These are phyloP conservation scores for Colletotrichum sp. DNA, from an alignment of 2,329 filamentous ascomycete species.

Conservation along the genomic window DNA sequence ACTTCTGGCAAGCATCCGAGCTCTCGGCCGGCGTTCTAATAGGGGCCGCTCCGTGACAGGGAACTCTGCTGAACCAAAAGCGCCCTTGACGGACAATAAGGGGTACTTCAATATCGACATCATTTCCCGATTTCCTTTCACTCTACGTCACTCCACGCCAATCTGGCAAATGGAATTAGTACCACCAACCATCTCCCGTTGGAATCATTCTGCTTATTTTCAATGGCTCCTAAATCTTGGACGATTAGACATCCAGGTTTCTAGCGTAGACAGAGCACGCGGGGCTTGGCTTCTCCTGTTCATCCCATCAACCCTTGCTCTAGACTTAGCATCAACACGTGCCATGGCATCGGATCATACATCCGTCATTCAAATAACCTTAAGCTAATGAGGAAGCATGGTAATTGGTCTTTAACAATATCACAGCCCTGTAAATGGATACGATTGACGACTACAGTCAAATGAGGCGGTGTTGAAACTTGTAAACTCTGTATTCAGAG, in stretches of 20 bases:
- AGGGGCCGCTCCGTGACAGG: not conserved
- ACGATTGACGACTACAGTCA: not conserved
- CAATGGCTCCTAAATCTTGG: not conserved
- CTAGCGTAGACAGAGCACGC: not conserved
- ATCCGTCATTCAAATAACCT: not conserved
- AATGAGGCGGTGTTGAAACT: not conserved
- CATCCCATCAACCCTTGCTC: not conserved
- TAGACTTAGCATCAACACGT: not conserved
- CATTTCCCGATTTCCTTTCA: not conserved
- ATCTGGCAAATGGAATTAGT: not conserved
- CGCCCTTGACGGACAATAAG: not conserved
- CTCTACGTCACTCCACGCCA: not conserved
- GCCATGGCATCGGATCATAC: not conserved
- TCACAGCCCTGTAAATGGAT: not conserved
- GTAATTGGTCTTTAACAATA: not conserved
- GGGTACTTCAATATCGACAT: not conserved
- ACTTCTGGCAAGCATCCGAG: not conserved
- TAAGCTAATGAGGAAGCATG: not conserved
- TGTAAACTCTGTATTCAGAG: not conserved
- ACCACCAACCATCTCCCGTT: not conserved
- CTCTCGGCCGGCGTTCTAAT: not conserved
- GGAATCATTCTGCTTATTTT: not conserved
- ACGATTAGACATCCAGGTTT: not conserved
- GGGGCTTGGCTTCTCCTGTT: not conserved
- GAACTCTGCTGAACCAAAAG: not conserved